Evolutionary conservation across 352 stramenopile genomes (phyloP), one percentile per base, ranked within the genome.

Genomic region (Saprolegnia diclina): DNA sequence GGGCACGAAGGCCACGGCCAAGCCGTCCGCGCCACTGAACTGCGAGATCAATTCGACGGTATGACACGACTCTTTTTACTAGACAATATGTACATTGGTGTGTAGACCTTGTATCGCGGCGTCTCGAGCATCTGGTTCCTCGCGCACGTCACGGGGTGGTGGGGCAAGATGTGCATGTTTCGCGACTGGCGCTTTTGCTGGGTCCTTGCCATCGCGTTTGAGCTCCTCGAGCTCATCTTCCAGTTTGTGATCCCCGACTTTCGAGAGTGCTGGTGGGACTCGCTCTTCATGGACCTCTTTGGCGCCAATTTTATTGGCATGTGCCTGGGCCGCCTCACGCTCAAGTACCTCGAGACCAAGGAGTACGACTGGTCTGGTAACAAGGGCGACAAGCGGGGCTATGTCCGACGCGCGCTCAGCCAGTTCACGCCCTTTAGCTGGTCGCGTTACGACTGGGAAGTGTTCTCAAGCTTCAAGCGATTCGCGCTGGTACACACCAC

Each of bases 251-350:
- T 95, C 53, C 85, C 91, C 0, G 91, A 98, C 72, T 98, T 98
- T 71, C 87, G 96, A 69, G 92, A 98, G 75, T 98, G 92, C 76
- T 98, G 90, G 90, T 98, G 92, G 92, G 92, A 98, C 71, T 96
- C 91, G 46, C 67, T 98, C 24, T 80, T 98, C 42, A 80, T 97
- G 71, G 92, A 98, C 73, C 71, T 97, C 22, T 78, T 97, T 29
- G 92, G 92, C 10, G 94, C 91, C 10, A 98, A 98, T 73, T 75
- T 97, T 56, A 64, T 97, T 16, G 92, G 92, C 38, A 97, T 97
- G 89, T 80, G 78, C 32, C 74, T 91, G 0, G 87, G 87, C 24
- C 81, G 82, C 53, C 61, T 90, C 48, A 93, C 85, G 65, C 77
- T 93, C 26, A 80, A 80, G 72, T 75, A 87, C 63, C 79, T 96